Evolutionary conservation across 2,329 filamentous ascomycete species (phyloP), one percentile per base, ranked within the genome.

Genomic region (Fusarium ambrosium): DNA sequence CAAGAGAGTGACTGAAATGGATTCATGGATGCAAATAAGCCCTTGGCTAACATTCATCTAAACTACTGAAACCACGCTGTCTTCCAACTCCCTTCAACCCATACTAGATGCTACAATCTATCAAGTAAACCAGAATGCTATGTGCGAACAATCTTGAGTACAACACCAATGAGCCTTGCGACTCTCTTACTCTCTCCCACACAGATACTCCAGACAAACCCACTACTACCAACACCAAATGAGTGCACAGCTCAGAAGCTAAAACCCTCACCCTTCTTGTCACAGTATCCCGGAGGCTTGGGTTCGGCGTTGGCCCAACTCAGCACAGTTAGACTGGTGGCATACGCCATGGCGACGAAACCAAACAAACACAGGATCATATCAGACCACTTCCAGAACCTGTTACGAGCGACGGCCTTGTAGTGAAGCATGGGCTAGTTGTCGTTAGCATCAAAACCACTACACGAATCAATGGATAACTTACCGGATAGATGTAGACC

Each of bases 401-500:
- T 87, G 63, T 86, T 93, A 68, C 87, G 91, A 1, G 95, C 94
- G 32, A 97, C 93, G 14, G 91, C 95, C 80, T 89, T 92, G 85
- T 94, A 94, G 81, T 99, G 97, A 62, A 99, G 91, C 82, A 99
- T 87, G 53, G 97, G 96, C 95, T 98, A 16, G n/a, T 64, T 34
- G 48, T 78, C 56, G 80, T 87, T 73, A 87, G 82, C 53, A 62
- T 51, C 36, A 22, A 3, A 6, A 3, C 20, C 43, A 6, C 4
- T 3, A 18, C 37, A 53, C 16, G 2, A 7, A 51, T 18, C 16
- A 1, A 32, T 32, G 14, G 24, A 55, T 29, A 64, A 91, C 94
- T 89, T 89, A 98, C 95, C 75, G 97, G 97, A 82, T 99, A 99
- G 64, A 99, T 97, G 80, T 97, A 98, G 71, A 98, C 97, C 68